Percentiles rank a stretch among this genome's conserved stretches.
Conservation (phyloP, 495 filamentous ascomycete species). For the Jackrogersella multiformis region DNA sequence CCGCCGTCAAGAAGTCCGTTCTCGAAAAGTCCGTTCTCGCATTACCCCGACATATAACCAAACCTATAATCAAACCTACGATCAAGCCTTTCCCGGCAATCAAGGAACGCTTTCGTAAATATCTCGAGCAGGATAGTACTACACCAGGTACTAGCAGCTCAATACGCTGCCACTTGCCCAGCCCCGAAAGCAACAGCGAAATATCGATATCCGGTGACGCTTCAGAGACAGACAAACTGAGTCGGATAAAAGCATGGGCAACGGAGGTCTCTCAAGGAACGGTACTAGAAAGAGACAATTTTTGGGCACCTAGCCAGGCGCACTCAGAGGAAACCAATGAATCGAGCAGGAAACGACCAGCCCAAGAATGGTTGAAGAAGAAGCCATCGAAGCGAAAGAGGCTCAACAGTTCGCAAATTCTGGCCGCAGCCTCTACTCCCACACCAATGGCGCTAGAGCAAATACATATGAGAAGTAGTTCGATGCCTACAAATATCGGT, state of each 20-base stretch:
- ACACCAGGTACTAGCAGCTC: slow-evolving; percentile 25
- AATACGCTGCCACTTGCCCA: slow-evolving; percentile 42
- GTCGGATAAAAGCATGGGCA: slow-evolving; percentile 42
- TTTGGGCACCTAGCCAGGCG: slow-evolving; percentile 42
- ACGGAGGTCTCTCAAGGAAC: slow-evolving; percentile 16
- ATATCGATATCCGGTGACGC: slow-evolving; percentile 7
- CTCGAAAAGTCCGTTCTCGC: slow-evolving; percentile 15
- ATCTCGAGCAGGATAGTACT: slow-evolving; percentile 9
- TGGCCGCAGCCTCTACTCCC: slow-evolving; percentile 27
- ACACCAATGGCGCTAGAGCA: slow-evolving; percentile 20
- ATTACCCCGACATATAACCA: not conserved
- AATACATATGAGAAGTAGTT: slow-evolving; percentile 7
- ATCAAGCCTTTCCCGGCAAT: slow-evolving; percentile 11
- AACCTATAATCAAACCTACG: too few species aligned
- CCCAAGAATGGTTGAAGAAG: slow-evolving; percentile 41
- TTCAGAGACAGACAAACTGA: slow-evolving; percentile 15
- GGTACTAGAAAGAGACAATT: slow-evolving; percentile 34
- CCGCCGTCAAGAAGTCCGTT: slow-evolving; percentile 20
- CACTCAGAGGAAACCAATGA: not conserved
- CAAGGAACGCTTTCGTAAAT: not conserved
- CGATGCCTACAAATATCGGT: slow-evolving; percentile 2
- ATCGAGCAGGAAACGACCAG: slow-evolving; percentile 33
- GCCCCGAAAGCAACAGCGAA: slow-evolving; percentile 42
- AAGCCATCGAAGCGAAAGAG: slow-evolving; percentile 37
- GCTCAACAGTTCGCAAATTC: slow-evolving; percentile 24